Evolutionary conservation across 192 early-diverging fungal species (phyloP).

Genomic region (Gorgonomyces haynaldii): DNA sequence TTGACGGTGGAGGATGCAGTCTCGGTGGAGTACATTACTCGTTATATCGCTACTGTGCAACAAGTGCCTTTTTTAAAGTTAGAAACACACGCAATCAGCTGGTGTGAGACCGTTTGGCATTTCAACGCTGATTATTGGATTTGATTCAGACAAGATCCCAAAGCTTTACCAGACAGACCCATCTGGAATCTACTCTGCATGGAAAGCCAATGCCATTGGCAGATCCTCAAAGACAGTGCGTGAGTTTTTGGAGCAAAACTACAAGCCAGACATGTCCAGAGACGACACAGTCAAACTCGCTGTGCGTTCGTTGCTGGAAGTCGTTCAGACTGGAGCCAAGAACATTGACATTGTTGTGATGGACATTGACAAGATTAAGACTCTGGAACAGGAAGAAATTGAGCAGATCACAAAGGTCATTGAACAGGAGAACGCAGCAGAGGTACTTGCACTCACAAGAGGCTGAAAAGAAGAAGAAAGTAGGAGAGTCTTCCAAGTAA

Average conservation of each 20-base stretch:
- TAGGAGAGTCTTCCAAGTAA: no score
- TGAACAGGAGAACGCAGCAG: slow-evolving; percentile 83
- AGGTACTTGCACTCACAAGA: slow-evolving; percentile 21
- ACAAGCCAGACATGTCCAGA: slow-evolving; percentile 70
- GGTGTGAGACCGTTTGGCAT: slow-evolving; percentile 98
- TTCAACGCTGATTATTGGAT: slow-evolving; percentile 90
- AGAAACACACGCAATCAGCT: slow-evolving; percentile 98
- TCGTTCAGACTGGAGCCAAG: slow-evolving; percentile 98
- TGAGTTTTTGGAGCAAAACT: slow-evolving; percentile 98
- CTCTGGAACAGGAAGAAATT: slow-evolving; percentile 60
- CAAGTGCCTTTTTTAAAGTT: slow-evolving; percentile 49
- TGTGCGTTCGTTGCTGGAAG: slow-evolving; percentile 84
- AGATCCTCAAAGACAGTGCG: slow-evolving; percentile 93
- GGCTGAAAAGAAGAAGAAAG: slow-evolving; percentile 31
- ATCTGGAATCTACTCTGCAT: slow-evolving; percentile 95
- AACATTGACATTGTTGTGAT: slow-evolving; percentile 97
- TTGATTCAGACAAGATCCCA: slow-evolving; percentile 76
- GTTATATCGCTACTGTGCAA: slow-evolving; percentile 91
- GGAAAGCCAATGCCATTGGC: slow-evolving; percentile 98
- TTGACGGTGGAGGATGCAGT: slow-evolving; percentile 96
- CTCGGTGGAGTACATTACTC: slow-evolving; percentile 94
- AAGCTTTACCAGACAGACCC: slow-evolving; percentile 97
- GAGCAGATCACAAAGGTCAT: slow-evolving; percentile 63
- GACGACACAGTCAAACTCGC: slow-evolving; percentile 81
- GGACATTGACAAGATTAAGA: slow-evolving; percentile 56